A percentile compares a stretch with the other conserved stretches of the same genome.
phyloP scores from a whole-genome alignment of 1,284 basidiomycete species.

The Microbotryum saponariae region DNA sequence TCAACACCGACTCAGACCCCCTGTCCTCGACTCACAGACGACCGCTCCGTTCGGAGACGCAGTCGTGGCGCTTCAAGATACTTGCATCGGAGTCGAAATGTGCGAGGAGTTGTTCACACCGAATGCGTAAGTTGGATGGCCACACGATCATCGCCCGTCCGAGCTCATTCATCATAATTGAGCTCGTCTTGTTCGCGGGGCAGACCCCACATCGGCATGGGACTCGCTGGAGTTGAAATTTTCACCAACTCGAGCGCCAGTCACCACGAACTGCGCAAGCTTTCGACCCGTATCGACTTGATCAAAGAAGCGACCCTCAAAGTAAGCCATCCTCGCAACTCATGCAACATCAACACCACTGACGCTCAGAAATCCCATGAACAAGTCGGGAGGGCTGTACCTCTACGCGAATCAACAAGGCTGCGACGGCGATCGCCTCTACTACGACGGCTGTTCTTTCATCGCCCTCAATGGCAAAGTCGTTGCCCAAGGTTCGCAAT shows the following conservation, averaged over 20 bases:
- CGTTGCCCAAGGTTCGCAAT: conserved; percentile 91
- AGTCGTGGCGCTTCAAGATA: conserved; percentile 85
- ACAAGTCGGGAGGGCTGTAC: conserved; percentile 91
- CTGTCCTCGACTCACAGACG: conserved; percentile 44
- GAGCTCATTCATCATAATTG: too few relatives aligned
- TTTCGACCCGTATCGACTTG: conserved; percentile 81
- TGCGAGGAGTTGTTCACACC: conserved; percentile 98
- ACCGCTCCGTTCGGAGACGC: conserved; percentile 94
- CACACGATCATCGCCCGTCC: too few relatives aligned
- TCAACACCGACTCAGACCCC: too few relatives aligned
- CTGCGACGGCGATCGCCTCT: conserved; percentile 93
- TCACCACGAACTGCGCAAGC: conserved; percentile 93
- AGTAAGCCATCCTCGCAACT: conserved; percentile 44
- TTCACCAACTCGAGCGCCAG: conserved; percentile 96
- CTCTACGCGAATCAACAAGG: conserved; percentile 98
- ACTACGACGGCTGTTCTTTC: conserved; percentile 95
- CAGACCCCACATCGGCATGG: conserved; percentile 94
- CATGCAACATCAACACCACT: background rate
- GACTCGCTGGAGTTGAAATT: conserved; percentile 94
- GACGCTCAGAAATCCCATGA: background rate
- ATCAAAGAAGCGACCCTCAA: conserved; percentile 96
- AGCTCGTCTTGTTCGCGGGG: background rate
- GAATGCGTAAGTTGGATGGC: conserved; percentile 50
- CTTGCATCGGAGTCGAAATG: conserved; percentile 88
- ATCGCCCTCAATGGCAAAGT: conserved; percentile 90